Evolutionary conservation across 495 filamentous ascomycete species (phyloP).

Genomic region (Hypoxylon fuscum): DNA sequence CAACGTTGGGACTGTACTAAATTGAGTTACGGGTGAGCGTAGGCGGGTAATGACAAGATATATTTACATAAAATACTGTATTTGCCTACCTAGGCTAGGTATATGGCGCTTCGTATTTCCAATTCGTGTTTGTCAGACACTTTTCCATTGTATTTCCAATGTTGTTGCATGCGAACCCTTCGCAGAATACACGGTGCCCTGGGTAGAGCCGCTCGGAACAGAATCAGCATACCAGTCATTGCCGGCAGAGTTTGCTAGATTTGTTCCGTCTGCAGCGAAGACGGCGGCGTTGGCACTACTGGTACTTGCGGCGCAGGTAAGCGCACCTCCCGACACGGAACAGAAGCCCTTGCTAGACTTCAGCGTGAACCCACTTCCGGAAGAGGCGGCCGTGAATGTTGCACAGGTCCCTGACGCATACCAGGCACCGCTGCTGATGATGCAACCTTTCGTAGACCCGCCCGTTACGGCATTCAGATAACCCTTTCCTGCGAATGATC

Average conservation of each 20-base stretch:
- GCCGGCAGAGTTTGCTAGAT: conserved; percentile 57
- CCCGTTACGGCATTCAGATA: conserved; percentile 63
- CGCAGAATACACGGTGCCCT: conserved; percentile 48
- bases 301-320: conserved; percentile 62
- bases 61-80: no score
- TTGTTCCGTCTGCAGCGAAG: conserved; percentile 41
- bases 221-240: conserved; percentile 67
- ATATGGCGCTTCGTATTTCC: no score
- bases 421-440: conserved; percentile 76
- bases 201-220: conserved; percentile 61
- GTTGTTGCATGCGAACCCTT: conserved; percentile 29
- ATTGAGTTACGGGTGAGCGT: no score
- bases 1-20: no score
- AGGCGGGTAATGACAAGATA: no score
- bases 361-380: conserved; percentile 64
- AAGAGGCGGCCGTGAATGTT: conserved; percentile 64
- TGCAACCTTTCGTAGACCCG: conserved; percentile 67
- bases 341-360: conserved; percentile 68
- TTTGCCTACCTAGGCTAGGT: no score
- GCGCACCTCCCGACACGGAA: conserved; percentile 54
- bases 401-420: conserved; percentile 75
- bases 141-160: conserved; percentile 36
- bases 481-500: conserved; percentile 59
- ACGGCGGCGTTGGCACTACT: conserved; percentile 50
- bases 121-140: no score